Base-by-base conservation (phyloP, 2,329 filamentous ascomycete species). In the Colletotrichum chrysophilum region DNA sequence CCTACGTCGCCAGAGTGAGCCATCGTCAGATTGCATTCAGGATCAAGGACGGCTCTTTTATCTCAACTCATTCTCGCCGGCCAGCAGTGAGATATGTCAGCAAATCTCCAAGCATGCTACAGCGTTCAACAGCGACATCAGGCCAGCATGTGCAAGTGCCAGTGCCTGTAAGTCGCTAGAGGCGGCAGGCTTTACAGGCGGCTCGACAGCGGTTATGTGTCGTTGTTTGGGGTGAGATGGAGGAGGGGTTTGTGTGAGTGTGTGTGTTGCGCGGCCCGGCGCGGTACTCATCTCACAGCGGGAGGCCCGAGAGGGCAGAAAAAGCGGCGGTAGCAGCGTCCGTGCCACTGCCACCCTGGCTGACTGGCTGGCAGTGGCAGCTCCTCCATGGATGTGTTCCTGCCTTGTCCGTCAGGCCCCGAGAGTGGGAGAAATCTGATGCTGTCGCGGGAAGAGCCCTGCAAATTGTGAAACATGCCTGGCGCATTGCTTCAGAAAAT, bases 381-480 rank as follows among this genome's bases (percentile, higher is more conserved):
- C 36, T 18, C 14, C 26, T 28, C 7, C 14, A 18, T 18, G 36
- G 36, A 38, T 1, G 14, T 18, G 16, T 16, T 18, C 7, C 14
- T 38, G 38, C 18, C 38, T 43, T 43, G 38, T 43, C 2, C 9
- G 5, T 43, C 38, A 43, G 38, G 38, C 38, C 43, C 13, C 43
- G 0, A 48, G 18, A 21, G 43, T 70, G 71, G 10, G 43, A 48
- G 43, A 48, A 48, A 48, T 48, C 43, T 21, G n/a, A 21, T 72
- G 72, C 68, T 66, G 74, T 71, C 71, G 74, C 74, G 62, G 74
- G 69, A 75, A 48, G 71, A 76, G 61, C 70, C 70, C 62, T 83
- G 83, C 81, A 84, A 81, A 85, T 84, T 80, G 77, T 88, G 88
- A 89, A 89, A 89, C 88, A 80, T 81, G 84, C 84, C 86, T 88